phyloP scores from a whole-genome alignment of 2,329 filamentous ascomycete species.

The Hymenoscyphus infarciens region DNA sequence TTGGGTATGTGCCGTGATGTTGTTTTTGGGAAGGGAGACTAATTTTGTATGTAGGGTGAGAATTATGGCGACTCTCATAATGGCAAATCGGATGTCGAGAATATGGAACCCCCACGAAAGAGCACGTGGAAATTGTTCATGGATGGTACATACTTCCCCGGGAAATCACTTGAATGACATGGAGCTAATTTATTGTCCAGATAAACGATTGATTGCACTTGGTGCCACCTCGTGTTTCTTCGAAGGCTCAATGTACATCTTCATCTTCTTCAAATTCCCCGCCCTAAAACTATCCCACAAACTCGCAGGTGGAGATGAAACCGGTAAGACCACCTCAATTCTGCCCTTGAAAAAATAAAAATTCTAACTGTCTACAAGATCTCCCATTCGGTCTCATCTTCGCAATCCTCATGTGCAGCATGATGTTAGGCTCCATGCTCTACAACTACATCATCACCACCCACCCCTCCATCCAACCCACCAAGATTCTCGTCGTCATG shows the following conservation, averaged over 20 bases:
- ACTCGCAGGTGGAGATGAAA: conserved; percentile 29
- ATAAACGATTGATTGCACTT: conserved; percentile 48
- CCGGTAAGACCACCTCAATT: not conserved
- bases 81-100: conserved; percentile 12
- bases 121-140: conserved; percentile 13
- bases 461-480: conserved; percentile 13
- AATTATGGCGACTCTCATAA: conserved; percentile 42
- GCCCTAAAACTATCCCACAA: conserved; percentile 44
- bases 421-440: conserved; percentile 53
- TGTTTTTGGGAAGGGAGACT: not conserved
- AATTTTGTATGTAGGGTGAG: conserved; percentile 35
- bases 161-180: not conserved
- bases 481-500: conserved; percentile 36
- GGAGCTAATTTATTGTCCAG: conserved; percentile 24
- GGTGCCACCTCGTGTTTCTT: conserved; percentile 52
- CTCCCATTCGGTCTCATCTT: conserved; percentile 49
- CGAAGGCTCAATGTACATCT: conserved; percentile 58
- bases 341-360: no score
- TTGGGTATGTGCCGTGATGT: conserved; percentile 41
- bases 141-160: conserved; percentile 3
- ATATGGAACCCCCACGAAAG: conserved; percentile 7
- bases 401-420: conserved; percentile 54
- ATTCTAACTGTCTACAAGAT: conserved; percentile 32
- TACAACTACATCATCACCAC: conserved; percentile 39
- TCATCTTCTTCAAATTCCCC: conserved; percentile 59